These are phyloP conservation scores for Colletotrichum orbiculare DNA, from an alignment of 2,329 filamentous ascomycete species.

Conservation along the genomic window DNA sequence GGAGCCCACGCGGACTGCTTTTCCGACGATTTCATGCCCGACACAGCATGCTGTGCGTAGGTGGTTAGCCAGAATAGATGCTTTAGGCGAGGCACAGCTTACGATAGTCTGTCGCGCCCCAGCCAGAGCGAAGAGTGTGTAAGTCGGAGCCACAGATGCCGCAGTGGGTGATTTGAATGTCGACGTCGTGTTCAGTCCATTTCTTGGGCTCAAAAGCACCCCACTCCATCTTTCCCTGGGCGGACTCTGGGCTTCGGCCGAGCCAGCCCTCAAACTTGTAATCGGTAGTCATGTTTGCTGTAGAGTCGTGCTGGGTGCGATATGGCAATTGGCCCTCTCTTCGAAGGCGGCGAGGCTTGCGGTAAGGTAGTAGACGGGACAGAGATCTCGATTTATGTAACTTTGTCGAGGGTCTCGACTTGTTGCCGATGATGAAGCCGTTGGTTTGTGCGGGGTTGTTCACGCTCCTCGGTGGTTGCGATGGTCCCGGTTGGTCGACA, in stretches of 20 bases:
- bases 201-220: conserved; percentile 68
- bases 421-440: too few relatives aligned
- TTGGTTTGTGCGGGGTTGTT: too few relatives aligned
- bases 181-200: conserved; percentile 73
- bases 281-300: conserved; percentile 43
- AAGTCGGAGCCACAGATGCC: conserved; percentile 73
- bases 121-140: conserved; percentile 67
- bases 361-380: too few relatives aligned
- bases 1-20: conserved; percentile 63
- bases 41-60: conserved; percentile 58
- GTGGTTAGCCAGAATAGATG: conserved; percentile 30
- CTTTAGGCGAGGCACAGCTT: conserved; percentile 31
- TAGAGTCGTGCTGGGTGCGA: neutral
- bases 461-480: too few relatives aligned
- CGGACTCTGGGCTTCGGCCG: conserved; percentile 51
- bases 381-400: too few relatives aligned
- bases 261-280: conserved; percentile 64
- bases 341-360: too few relatives aligned
- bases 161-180: conserved; percentile 73
- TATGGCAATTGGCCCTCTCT: neutral
- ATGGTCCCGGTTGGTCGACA: too few relatives aligned
- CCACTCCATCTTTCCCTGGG: conserved; percentile 66
- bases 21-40: conserved; percentile 74
- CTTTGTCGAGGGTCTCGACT: too few relatives aligned
- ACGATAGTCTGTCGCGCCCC: conserved; percentile 55